Evolutionary conservation across 225 moss, liverwort and hornwort species (phyloP), one percentile per base, ranked within the genome.

Genomic region (Lunularia cruciata): DNA sequence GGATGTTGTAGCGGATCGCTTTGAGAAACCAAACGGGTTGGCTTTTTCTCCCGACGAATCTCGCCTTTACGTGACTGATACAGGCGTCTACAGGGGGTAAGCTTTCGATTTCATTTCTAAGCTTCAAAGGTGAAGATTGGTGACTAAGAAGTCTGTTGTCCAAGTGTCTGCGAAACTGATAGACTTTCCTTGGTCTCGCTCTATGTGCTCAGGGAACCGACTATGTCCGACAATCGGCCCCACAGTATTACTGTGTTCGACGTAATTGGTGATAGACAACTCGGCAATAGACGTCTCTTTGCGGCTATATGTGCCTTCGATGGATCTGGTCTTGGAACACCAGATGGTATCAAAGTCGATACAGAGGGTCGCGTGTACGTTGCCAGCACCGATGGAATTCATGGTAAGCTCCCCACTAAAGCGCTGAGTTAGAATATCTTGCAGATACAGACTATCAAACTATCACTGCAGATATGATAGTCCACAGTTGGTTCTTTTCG

Each of bases 1-100:
- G 18, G 89, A 86, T 14, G 80, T 78, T 6, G 61, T 83, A 39
- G 83, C 70, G 42, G 70, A 76, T 49, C 57, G 63, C 14, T 84
- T 86, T 26, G 58, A 43, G 46, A 28, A 75, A 0, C 84, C 86
- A 0, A 86, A 86, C 48, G 80, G 86, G 25, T 80, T 86, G 22
- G 79, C 83, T 23, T 87, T 89, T 57, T 83, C 81, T 10, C 71
- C 81, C 55, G 87, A 87, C 3, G 85, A 85, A 63, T 82, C 73
- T 36, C 68, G 73, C 1, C 49, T 87, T 34, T 87, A 83, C 4
- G 76, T 85, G 34, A 83, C 79, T 7, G 79, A 87, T 46, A 78
- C 75, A 31, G 78, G 79, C 33, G 72, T 51, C 47, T 62, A 62
- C 9, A 23, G 0, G 61, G 76, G 71, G 83, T 78, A 79, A 0